Percentiles rank a stretch among this genome's conserved stretches.
phyloP scores from a whole-genome alignment of 2,329 filamentous ascomycete species.

The Pyricularia grisea region DNA sequence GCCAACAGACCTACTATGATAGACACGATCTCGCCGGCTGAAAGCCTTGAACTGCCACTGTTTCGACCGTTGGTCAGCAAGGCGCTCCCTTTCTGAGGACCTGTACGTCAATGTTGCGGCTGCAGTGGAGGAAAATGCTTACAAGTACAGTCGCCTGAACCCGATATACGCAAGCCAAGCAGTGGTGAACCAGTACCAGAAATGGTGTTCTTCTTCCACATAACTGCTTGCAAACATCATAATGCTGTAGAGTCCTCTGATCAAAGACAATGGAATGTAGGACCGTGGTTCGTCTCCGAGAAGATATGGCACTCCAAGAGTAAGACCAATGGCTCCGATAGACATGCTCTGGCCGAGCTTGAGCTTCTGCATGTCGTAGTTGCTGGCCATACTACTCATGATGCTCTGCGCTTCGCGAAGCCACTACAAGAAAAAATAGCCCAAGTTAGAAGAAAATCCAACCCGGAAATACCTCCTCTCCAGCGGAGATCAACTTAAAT shows the following conservation, averaged over 20 bases:
- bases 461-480: not conserved
- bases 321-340: constrained; percentile 25
- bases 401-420: constrained; percentile 62
- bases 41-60: not conserved
- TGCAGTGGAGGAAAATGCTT: constrained; percentile 5
- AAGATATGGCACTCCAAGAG: constrained; percentile 26
- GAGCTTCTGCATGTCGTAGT: constrained; percentile 69
- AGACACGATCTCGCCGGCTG: constrained; percentile 5
- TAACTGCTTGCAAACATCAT: constrained; percentile 99
- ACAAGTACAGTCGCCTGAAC: constrained; percentile 35
- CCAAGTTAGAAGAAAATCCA: constrained; percentile 6
- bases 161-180: constrained; percentile 55
- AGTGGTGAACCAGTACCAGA: constrained; percentile 88
- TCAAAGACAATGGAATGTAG: constrained; percentile 34
- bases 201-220: constrained; percentile 96
- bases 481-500: not conserved
- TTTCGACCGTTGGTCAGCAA: not conserved
- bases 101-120: not conserved
- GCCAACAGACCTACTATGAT: constrained; percentile 43
- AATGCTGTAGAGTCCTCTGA: constrained; percentile 56
- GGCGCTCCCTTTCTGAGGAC: not conserved
- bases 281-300: constrained; percentile 8
- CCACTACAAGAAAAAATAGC: constrained; percentile 43
- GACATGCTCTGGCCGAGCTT: constrained; percentile 31
- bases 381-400: constrained; percentile 85